These are phyloP conservation scores for Podospora pseudoanserina DNA, from an alignment of 495 filamentous ascomycete genomes.

Conservation along the genomic window DNA sequence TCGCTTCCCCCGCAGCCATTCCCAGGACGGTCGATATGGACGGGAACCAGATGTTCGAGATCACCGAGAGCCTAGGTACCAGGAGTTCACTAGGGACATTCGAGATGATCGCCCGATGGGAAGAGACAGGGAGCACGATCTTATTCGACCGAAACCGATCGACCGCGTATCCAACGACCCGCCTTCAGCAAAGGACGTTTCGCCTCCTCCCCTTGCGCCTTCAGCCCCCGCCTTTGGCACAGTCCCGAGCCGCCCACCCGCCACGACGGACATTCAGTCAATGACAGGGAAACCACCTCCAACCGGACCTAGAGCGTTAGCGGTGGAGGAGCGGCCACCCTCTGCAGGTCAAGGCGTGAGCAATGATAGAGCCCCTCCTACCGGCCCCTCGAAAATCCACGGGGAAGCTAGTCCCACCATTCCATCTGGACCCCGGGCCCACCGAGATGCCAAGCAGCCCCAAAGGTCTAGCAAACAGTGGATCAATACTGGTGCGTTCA, in stretches of 20 bases:
- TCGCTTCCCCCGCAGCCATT: constrained; percentile 59
- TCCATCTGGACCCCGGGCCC: constrained; percentile 57
- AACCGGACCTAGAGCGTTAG: constrained; percentile 49
- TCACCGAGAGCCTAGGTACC: constrained; percentile 37
- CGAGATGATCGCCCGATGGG: constrained; percentile 51
- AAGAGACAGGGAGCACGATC: constrained; percentile 36
- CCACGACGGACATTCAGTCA: constrained; percentile 37
- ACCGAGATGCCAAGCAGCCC: constrained; percentile 29
- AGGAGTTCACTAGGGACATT: constrained; percentile 50
- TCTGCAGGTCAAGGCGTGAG: constrained; percentile 31
- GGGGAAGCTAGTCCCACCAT: constrained; percentile 53
- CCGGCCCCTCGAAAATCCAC: constrained; percentile 47
- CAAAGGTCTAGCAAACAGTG: constrained; percentile 56
- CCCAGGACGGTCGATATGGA: constrained; percentile 60
- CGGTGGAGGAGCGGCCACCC: constrained; percentile 42
- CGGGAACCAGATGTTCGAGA: constrained; percentile 51
- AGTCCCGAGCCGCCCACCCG: constrained; percentile 43
- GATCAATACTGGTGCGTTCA: constrained; percentile 51
- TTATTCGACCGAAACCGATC: constrained; percentile 37
- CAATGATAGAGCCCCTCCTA: constrained; percentile 39
- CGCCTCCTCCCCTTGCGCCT: constrained; percentile 74
- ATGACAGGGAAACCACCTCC: constrained; percentile 46
- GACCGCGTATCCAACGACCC: constrained; percentile 47
- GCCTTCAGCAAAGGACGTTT: constrained; percentile 44
- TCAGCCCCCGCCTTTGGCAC: constrained; percentile 82